Percentiles rank a stretch among this genome's conserved stretches.
Evolutionary conservation across 2,329 filamentous ascomycete genomes (phyloP).

Genomic region (Zasmidium citrigriseum): DNA sequence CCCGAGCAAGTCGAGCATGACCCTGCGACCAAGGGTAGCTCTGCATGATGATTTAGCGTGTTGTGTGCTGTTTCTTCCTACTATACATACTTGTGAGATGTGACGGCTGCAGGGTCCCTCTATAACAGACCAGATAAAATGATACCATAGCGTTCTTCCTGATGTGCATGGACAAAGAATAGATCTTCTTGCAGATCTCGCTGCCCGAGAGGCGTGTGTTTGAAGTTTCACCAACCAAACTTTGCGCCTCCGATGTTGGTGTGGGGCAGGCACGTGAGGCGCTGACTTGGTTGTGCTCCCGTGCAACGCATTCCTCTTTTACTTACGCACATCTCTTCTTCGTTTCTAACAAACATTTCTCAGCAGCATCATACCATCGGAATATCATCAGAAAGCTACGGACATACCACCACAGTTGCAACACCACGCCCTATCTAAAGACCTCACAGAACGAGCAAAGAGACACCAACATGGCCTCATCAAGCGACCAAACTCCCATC

Average conservation of each 20-base stretch:
- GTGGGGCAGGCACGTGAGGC: background rate
- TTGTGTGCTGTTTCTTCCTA: no score
- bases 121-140: background rate
- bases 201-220: background rate
- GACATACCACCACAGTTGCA: no score
- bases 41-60: background rate
- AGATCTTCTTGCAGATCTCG: no score
- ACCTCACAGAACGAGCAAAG: background rate
- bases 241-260: background rate
- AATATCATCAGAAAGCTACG: no score
- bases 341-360: no score
- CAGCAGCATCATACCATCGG: background rate
- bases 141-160: background rate
- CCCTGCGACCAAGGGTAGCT: background rate
- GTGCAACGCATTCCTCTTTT: background rate
- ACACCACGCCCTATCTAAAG: no score
- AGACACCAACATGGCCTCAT: background rate
- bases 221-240: background rate
- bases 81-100: no score
- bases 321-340: background rate
- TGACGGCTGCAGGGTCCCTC: background rate
- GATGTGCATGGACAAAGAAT: no score
- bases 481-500: slow-evolving; percentile 18
- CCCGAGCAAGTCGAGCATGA: background rate
- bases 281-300: background rate